A percentile compares a stretch with the other conserved stretches of the same genome.
Conservation (phyloP, 768 basidiomycete species). For the Gloeophyllum trabeum region DNA sequence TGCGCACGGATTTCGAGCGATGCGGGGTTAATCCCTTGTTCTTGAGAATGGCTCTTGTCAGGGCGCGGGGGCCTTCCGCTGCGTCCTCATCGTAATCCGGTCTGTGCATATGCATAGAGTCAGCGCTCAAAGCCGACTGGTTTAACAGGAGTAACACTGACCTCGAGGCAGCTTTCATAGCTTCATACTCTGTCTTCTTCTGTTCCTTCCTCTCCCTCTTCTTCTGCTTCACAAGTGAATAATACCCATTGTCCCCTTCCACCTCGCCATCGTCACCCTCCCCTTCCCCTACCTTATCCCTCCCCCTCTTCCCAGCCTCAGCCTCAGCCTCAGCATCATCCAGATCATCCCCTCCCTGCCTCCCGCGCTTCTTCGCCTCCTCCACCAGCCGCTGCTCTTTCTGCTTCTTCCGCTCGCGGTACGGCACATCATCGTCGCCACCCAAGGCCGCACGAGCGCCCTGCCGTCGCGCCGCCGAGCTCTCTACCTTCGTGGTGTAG, state of each 20-base stretch:
- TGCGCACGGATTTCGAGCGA: constrained; percentile 82
- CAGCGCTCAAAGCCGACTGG: constrained; percentile 2
- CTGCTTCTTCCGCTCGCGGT: constrained; percentile 62
- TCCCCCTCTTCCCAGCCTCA: constrained; percentile 18
- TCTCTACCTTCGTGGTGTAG: constrained; percentile 88
- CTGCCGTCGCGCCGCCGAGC: constrained; percentile 62
- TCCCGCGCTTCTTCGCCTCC: constrained; percentile 29
- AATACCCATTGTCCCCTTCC: constrained; percentile 62
- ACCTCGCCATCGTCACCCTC: constrained; percentile 24
- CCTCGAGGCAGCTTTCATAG: constrained; percentile 41
- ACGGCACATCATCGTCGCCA: constrained; percentile 95
- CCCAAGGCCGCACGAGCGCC: constrained; percentile 64
- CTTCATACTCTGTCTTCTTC: constrained; percentile 79
- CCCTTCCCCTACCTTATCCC: constrained; percentile 24
- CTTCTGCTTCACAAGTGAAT: constrained; percentile 75
- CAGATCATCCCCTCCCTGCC: constrained; percentile 56
- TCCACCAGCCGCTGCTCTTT: constrained; percentile 49
- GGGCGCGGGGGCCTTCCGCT: constrained; percentile 69
- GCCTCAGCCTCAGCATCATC: constrained; percentile 42
- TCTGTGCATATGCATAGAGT: constrained; percentile 12
- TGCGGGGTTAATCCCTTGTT: constrained; percentile 93
- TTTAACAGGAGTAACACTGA: constrained; percentile 20
- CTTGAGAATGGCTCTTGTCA: constrained; percentile 84
- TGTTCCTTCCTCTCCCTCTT: constrained; percentile 62
- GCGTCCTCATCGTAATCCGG: constrained; percentile 23